Base-by-base conservation (phyloP, 2,329 filamentous ascomycete genomes). In the Hymenoscyphus linearis region DNA sequence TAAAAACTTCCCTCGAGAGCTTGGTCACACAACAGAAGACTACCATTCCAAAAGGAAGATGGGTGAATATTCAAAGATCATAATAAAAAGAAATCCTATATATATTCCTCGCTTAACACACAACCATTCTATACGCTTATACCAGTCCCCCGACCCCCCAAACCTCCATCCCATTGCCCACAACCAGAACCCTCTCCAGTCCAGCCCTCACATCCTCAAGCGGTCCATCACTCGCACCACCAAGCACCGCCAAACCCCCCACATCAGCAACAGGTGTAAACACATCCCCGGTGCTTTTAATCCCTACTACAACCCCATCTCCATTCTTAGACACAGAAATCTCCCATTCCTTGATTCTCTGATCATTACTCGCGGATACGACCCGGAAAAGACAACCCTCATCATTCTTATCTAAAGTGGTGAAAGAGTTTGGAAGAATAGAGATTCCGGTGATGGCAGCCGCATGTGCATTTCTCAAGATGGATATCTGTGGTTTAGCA, bases 401-500 rank as follows among this genome's bases (percentile, higher is more conserved):
- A n/a, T n/a, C n/a, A n/a, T n/a, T n/a, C n/a, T n/a, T n/a, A n/a
- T n/a, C n/a, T n/a, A n/a, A n/a, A n/a, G n/a, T n/a, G n/a, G 31
- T 66, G 53, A 13, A 59, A 61, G 4, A 22, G n/a, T 4, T 60
- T 9, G 66, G 66, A 13, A 78, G 58, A 18, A 83, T 55, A 44
- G 12, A 62, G 47, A 80, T 37, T 1, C 82, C 84, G 18, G 88
- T 92, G 52, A 93, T 78, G 2, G 89, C 88, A 1, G 89, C 88
- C 0, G 87, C 85, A 69, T 95, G 90, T 0, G 89, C 87, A 1
- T 79, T 79, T 26, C 77, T 77, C 1, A 88, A 73, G 12, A 82
- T 64, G 27, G 63, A 58, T 40, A 40, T 54, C 22, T 47, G n/a
- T 55, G 58, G 55, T 2, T 26, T 18, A 10, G 27, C 7, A 31